Evolutionary conservation across 805 yeast genomes (phyloP), one percentile per base, ranked within the genome.

Genomic region (Metschnikowia borealis): DNA sequence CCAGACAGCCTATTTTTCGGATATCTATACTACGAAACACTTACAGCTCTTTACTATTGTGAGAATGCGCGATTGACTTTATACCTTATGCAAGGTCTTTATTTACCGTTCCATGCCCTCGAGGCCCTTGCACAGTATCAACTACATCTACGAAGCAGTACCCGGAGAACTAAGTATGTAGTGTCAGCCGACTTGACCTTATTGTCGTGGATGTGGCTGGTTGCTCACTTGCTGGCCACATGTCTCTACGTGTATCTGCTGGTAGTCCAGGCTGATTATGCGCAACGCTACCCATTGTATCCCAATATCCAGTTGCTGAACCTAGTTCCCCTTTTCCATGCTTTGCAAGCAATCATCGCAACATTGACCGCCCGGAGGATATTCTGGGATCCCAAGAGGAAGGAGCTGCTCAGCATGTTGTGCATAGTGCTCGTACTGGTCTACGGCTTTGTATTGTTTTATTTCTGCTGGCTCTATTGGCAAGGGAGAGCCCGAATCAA

Each of bases 171-270:
- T 5, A 42, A 38, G 8, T 39, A 35, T 14, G 53, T 42, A 14
- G 23, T 57, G 5, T 56, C 59, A 23, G 46, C 50, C 15, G 59
- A 57, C 51, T 51, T 55, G 44, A 38, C 51, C 20, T 17, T 54
- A 6, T 52, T 51, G 46, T 50, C 53, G 10, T 49, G 49, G 45
- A 43, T 52, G 6, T 54, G 54, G 49, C 38, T 48, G n/a, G 14
- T 52, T 31, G 34, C 54, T 3, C 48, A 48, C 17, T 35, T 54
- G 11, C 17, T 49, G 5, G 50, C 59, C 35, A 49, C 45, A 10
- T 8, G 23, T 14, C 26, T 49, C 17, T 57, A 57, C 26, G 33
- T 45, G 10, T 43, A 38, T 21, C 56, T 51, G 59, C 35, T 38
- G 11, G 26, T 8, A 14, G 45, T 53, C 29, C 45, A 31, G 10